phyloP scores from a whole-genome alignment of 257 asterid genomes.

The Misopates orontium region DNA sequence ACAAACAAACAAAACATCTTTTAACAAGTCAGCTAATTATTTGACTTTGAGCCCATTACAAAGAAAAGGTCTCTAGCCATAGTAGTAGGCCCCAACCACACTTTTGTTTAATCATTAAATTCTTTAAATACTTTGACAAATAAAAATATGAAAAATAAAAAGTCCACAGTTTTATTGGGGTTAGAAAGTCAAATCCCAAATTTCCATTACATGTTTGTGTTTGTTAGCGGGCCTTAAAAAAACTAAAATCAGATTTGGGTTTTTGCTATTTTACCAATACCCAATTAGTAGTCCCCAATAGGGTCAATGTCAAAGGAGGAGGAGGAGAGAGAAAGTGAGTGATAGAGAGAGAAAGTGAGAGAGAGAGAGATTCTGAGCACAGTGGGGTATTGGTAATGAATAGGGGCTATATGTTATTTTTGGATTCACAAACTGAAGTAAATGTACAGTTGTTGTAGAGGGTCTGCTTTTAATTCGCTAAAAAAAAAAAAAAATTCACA shows the following conservation, averaged over 20 bases:
- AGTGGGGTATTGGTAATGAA: slow-evolving; percentile 46
- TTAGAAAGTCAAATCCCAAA: too few relatives aligned
- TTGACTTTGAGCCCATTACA: slow-evolving; percentile 45
- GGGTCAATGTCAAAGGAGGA: slow-evolving; percentile 46
- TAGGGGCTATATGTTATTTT: slow-evolving; percentile 31
- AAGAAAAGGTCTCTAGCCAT: slow-evolving; percentile 15
- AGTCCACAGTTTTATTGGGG: too few relatives aligned
- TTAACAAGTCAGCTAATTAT: slow-evolving; percentile 46
- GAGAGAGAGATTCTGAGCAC: slow-evolving; percentile 17
- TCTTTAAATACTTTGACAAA: too few relatives aligned
- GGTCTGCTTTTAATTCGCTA: slow-evolving; percentile 47
- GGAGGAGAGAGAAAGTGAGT: slow-evolving; percentile 26
- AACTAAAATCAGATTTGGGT: slow-evolving; percentile 5
- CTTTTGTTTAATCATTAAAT: slow-evolving; percentile 30
- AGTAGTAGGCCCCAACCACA: slow-evolving; percentile 38
- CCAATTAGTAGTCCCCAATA: slow-evolving; percentile 23
- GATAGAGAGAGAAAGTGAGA: slow-evolving; percentile 33
- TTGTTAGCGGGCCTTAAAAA: too few relatives aligned
- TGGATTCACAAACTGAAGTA: slow-evolving; percentile 56
- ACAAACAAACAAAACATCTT: slow-evolving; percentile 42
- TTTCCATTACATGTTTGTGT: too few relatives aligned
- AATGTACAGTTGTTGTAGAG: slow-evolving; percentile 62
- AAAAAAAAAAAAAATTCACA: not conserved
- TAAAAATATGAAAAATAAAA: too few relatives aligned
- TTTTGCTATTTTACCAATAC: slow-evolving; percentile 11